A percentile compares a stretch with the other conserved stretches of the same genome.
Evolutionary conservation across 257 asterid genomes (phyloP).

Genomic region (Solanum sejunctum): DNA sequence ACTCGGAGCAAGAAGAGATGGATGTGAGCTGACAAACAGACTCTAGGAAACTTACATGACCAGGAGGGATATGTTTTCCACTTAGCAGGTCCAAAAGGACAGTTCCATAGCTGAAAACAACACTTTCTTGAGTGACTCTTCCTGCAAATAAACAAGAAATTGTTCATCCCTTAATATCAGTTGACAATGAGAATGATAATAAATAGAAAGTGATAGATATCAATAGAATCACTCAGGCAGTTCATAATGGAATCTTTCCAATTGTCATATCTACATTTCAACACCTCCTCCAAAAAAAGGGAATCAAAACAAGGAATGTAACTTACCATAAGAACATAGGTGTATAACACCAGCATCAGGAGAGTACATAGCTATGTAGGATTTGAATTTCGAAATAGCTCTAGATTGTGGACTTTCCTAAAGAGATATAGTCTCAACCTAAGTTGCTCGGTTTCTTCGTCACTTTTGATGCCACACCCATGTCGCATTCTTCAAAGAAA

Average conservation of each 20-base stretch:
- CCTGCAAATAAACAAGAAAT: slow-evolving; percentile 38
- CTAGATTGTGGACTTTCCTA: not conserved
- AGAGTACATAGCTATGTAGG: not conserved
- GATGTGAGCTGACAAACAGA: not conserved
- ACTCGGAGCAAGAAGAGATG: not conserved
- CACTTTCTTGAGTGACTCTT: slow-evolving; percentile 98
- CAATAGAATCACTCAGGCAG: not conserved
- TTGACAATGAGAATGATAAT: not conserved
- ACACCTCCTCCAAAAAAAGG: not conserved
- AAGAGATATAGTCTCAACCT: not conserved
- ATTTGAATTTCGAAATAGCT: not conserved
- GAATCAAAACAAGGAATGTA: not conserved
- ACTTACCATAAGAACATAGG: not conserved
- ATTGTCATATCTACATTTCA: not conserved
- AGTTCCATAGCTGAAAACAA: slow-evolving; percentile 96
- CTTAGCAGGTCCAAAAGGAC: slow-evolving; percentile 97
- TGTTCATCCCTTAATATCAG: not conserved
- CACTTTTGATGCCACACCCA: too few relatives aligned
- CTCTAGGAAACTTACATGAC: slow-evolving; percentile 50
- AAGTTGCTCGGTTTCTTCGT: too few relatives aligned
- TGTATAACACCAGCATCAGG: not conserved
- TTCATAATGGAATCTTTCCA: not conserved
- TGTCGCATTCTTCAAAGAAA: too few relatives aligned
- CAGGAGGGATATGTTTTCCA: slow-evolving; percentile 98
- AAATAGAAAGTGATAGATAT: not conserved